A percentile compares a stretch with the other conserved stretches of the same genome.
These are phyloP conservation scores for Auriscalpium orientale DNA, from an alignment of 768 basidiomycete species.

Conservation along the genomic window DNA sequence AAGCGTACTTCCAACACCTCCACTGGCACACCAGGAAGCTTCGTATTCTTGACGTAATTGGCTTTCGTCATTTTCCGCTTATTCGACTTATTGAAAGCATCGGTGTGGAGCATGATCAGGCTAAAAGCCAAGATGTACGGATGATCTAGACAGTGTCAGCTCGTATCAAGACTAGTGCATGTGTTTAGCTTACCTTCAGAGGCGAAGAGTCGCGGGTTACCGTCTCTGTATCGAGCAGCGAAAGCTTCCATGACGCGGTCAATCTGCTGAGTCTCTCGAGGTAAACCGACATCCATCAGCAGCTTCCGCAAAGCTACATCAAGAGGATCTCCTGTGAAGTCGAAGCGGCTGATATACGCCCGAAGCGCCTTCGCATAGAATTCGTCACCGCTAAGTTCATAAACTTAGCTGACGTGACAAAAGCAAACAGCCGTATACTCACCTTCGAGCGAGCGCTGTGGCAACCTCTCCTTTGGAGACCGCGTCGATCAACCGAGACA, in stretches of 20 bases:
- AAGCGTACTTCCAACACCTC: slow-evolving; percentile 78
- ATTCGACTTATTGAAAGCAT: slow-evolving; percentile 96
- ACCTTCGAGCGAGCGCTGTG: slow-evolving; percentile 77
- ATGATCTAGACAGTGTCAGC: slow-evolving; percentile 50
- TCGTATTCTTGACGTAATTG: slow-evolving; percentile 90
- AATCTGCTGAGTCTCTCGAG: slow-evolving; percentile 96
- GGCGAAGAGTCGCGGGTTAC: slow-evolving; percentile 75
- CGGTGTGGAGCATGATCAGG: slow-evolving; percentile 97
- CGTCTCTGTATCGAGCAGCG: slow-evolving; percentile 72
- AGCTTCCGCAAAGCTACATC: slow-evolving; percentile 87
- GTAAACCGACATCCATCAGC: slow-evolving; percentile 86
- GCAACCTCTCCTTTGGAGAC: slow-evolving; percentile 78
- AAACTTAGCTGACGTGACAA: too few relatives aligned
- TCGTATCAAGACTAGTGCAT: background rate
- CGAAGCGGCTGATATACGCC: slow-evolving; percentile 67
- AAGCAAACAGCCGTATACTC: slow-evolving; percentile 10
- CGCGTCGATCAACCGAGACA: slow-evolving; percentile 52
- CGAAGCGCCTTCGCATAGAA: slow-evolving; percentile 66
- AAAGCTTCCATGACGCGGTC: slow-evolving; percentile 97
- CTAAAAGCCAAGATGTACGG: slow-evolving; percentile 97
- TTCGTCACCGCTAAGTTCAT: slow-evolving; percentile 48
- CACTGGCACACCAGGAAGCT: slow-evolving; percentile 72
- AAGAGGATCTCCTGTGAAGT: slow-evolving; percentile 73
- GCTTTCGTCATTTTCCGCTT: slow-evolving; percentile 95
- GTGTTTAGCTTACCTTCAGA: slow-evolving; percentile 51